Base-by-base conservation (phyloP, 139 green algal species). In the Zygnema cylindricum region DNA sequence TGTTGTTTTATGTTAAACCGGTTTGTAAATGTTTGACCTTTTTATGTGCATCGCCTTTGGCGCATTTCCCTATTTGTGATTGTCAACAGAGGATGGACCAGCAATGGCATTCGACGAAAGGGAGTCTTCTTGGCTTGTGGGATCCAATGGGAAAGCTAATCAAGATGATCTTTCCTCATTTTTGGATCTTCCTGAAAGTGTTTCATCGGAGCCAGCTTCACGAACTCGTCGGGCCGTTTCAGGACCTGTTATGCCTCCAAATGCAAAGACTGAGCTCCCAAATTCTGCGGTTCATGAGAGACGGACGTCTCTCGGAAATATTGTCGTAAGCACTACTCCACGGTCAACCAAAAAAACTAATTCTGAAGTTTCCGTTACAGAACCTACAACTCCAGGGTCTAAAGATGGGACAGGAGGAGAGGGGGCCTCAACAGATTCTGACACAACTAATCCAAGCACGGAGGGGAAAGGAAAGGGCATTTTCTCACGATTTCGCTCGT, bases 131-230 rank as follows among this genome's bases (percentile, higher is more conserved):
- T 63, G 49, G 49, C 49, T 63, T 63, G 49, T 63, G 7, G 49
- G 49, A 7, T 63, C 49, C 16, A 63, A 63, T 63, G 49, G 49
- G 7, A 63, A 63, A 63, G 49, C 49, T 63, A 16, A 16, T 25
- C 49, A 63, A 63, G 49, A 63, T 63, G 49, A 63, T 63, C 49
- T 63, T 63, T 63, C 49, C 16, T 63, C 49, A 63, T 63, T 63
- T 16, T 63, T 63, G 49, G 49, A 63, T 16, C 49, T 16, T 63
- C 16, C 49, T 25, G 49, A 63, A 63, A 63, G 16, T 25, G 7
- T 63, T 63, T 7, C 49, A 63, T 25, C 49, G 7, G 49, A 63
- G 49, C 49, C 49, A 25, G 7, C 49, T 63, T 16, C 49, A 16
- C 49, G 49, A 63, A 16, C 49, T 63, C 49, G 49, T 7, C 49